phyloP scores from a whole-genome alignment of 2,329 filamentous ascomycete species.

The Aspergillus sp. region DNA sequence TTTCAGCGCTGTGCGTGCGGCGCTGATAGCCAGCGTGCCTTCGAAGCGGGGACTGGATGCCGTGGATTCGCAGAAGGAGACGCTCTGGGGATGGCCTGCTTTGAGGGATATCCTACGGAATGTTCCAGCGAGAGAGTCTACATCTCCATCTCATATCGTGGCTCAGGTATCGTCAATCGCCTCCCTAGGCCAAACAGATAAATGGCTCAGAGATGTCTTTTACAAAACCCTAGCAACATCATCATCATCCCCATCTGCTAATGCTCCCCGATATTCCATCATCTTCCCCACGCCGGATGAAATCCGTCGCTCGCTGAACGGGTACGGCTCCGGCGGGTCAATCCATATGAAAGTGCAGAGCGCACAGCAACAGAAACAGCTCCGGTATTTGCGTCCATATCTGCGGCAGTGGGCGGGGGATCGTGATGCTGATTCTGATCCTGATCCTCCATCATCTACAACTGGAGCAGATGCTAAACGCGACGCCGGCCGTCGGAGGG shows the following conservation, averaged over 20 bases:
- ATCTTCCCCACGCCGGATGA: conserved; percentile 76
- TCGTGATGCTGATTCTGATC: conserved; percentile 6
- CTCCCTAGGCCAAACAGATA: conserved; percentile 61
- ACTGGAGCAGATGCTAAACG: conserved; percentile 11
- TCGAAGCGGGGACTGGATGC: conserved; percentile 50
- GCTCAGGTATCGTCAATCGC: conserved; percentile 63
- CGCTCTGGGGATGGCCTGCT: conserved; percentile 69
- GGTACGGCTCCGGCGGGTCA: conserved; percentile 67
- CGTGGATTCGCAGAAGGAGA: conserved; percentile 38
- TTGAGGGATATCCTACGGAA: conserved; percentile 52
- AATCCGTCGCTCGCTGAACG: conserved; percentile 66
- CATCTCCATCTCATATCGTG: conserved; percentile 27
- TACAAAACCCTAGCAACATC: conserved; percentile 40
- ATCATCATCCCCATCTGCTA: conserved; percentile 31
- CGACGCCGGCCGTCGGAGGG: conserved; percentile 56
- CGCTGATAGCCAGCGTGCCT: conserved; percentile 71
- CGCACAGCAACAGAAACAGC: conserved; percentile 61
- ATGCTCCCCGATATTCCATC: conserved; percentile 48
- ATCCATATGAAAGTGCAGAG: conserved; percentile 76
- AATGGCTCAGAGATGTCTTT: conserved; percentile 62
- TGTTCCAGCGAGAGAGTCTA: conserved; percentile 38
- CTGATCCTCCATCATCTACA: not conserved
- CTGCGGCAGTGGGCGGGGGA: conserved; percentile 71
- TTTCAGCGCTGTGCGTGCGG: conserved; percentile 60
- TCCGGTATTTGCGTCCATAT: conserved; percentile 61